phyloP scores from a whole-genome alignment of 306 rosid species.

The Clitoria ternatea region DNA sequence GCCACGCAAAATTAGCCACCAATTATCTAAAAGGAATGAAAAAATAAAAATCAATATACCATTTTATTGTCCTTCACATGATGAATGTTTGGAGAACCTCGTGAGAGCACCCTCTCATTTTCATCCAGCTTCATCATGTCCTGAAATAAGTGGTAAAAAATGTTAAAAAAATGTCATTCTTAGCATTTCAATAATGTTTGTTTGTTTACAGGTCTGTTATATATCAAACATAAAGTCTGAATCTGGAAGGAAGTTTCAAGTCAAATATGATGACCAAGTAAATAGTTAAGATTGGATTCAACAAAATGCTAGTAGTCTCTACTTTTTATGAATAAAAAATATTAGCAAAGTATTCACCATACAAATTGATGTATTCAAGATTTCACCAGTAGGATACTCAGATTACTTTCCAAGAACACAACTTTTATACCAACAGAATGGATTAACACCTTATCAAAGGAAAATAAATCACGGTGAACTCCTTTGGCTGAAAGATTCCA shows the following conservation, averaged over 20 bases:
- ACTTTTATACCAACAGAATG: conserved; percentile 1
- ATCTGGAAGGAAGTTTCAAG: not conserved
- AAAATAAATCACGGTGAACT: conserved; percentile 50
- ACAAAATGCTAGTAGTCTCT: conserved; percentile 6
- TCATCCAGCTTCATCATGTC: conserved; percentile 88
- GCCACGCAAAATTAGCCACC: conserved; percentile 30
- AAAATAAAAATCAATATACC: conserved; percentile 38
- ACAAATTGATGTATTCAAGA: not conserved
- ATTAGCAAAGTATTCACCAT: not conserved
- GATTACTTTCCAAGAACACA: conserved; percentile 19
- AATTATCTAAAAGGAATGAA: not conserved
- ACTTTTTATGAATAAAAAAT: conserved; percentile 16
- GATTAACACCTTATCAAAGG: conserved; percentile 68
- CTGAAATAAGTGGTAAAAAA: conserved; percentile 36
- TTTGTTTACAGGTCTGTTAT: not conserved
- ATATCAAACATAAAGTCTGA: not conserved
- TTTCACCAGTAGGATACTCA: not conserved
- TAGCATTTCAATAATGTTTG: conserved; percentile 8
- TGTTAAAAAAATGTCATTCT: not conserved
- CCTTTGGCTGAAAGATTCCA: conserved; percentile 76
- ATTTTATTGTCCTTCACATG: conserved; percentile 69
- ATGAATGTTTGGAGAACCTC: conserved; percentile 59
- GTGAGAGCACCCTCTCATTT: conserved; percentile 60
- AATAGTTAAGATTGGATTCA: conserved; percentile 14
- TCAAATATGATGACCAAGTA: conserved; percentile 5